Percentiles rank a stretch among this genome's conserved stretches.
These are phyloP conservation scores for Fusarium sp. DNA, from an alignment of 2,329 filamentous ascomycete genomes.

Conservation along the genomic window DNA sequence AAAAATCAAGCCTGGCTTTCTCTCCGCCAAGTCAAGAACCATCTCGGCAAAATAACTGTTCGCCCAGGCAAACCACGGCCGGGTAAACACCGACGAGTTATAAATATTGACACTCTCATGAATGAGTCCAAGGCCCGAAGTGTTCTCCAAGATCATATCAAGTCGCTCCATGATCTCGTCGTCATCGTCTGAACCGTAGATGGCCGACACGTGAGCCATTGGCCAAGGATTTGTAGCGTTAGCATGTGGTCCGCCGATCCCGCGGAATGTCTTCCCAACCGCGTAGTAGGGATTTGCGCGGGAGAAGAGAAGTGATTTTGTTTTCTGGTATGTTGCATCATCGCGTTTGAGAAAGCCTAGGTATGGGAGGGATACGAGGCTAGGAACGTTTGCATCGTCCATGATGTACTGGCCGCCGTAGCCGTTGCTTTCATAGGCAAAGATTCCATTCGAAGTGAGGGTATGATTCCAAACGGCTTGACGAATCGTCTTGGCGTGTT, in stretches of 20 bases:
- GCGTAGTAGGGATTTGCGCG: constrained; percentile 30
- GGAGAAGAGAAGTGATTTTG: constrained; percentile 7
- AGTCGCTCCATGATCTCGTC: constrained; percentile 9
- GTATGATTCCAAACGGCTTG: constrained; percentile 26
- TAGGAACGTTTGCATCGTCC: constrained; percentile 33
- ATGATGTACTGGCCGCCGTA: constrained; percentile 36
- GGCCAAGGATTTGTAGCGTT: constrained; percentile 31
- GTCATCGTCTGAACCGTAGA: constrained; percentile 19
- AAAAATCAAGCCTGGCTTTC: constrained; percentile 19
- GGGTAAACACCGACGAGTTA: constrained; percentile 18
- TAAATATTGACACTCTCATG: constrained; percentile 27
- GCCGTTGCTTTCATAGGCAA: constrained; percentile 30
- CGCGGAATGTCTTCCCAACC: constrained; percentile 5
- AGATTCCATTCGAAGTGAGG: constrained; percentile 6
- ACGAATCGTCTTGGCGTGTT: constrained; percentile 13
- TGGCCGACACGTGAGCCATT: constrained; percentile 20
- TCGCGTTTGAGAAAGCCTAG: constrained; percentile 22
- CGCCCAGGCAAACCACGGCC: constrained; percentile 33
- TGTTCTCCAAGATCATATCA: constrained; percentile 22
- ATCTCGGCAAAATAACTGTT: constrained; percentile 31
- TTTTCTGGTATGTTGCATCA: constrained; percentile 19
- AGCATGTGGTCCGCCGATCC: constrained; percentile 21
- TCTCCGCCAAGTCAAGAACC: constrained; percentile 20
- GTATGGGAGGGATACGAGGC: constrained; percentile 15
- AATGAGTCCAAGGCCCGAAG: constrained; percentile 10